Base-by-base conservation (phyloP, 371 early-diverging fungal species). In the Rhizomucor miehei region DNA sequence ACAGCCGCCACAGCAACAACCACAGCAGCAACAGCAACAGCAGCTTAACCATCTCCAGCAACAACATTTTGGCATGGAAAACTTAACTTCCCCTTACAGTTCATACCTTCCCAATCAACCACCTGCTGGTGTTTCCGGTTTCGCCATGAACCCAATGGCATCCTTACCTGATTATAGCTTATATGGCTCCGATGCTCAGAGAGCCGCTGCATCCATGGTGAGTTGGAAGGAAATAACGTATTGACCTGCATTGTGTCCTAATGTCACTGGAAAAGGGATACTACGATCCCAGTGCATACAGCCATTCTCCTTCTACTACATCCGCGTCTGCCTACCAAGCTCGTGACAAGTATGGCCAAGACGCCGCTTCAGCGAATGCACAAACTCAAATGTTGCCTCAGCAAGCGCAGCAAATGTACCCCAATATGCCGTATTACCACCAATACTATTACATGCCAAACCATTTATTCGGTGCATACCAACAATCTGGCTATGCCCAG, bases 401-500 rank as follows among this genome's bases (percentile, higher is more conserved):
- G 46, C 44, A 52, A 35, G 16, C 47, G 45, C 52, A 52, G 12
- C 75, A 47, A 57, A 45, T 62, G 63, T 66, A 71, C 24, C 58
- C 56, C 13, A 56, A 45, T 10, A 73, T 78, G 57, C 73, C 79
- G 1, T 88, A 83, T 77, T 84, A 86, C 64, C 83, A 87, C 17
- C 41, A 41, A 11, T 87, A 89, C 67, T 89, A 88, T 64, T 85
- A 86, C 65, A 75, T 76, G 71, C 81, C 81, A 19, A 82, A 79
- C 66, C 89, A 89, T 67, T 8, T 29, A 8, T 91, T 79, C 73
- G 71, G 75, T 20, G 45, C 44, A 14, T 86, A 87, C 67, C 85
- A 85, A 60, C 81, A 81, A 59, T 78, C 85, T 6, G 76, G 77
- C n/a, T 89, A 87, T 66, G 89, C 82, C 24, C 92, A 91, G 60